Evolutionary conservation across 345 rosid genomes (phyloP), one percentile per base, ranked within the genome.

Genomic region (Capsella bursapastoris): DNA sequence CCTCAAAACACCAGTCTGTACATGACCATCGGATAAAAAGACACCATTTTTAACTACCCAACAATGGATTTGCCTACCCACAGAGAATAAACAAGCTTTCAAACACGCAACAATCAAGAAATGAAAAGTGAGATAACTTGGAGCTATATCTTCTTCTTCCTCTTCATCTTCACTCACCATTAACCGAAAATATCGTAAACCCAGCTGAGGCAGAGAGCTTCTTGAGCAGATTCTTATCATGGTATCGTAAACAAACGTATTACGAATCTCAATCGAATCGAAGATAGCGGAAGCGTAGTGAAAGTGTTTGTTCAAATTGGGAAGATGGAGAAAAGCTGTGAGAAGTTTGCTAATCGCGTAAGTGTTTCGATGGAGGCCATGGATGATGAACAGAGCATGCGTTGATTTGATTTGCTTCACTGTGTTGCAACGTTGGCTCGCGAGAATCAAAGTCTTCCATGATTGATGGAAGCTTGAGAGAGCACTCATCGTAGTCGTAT

Each of bases 11-110:
- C 78, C 80, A 3, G 86, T 86, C 69, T 84, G 87, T 12, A 82
- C 83, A 75, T 86, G 84, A 57, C 82, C 80, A 58, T 86, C 90
- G n/a, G 75, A 78, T 4, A n/a, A 40, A 31, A 74, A 32, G 27
- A 77, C 78, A 18, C 83, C 88, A 62, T 82, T 86, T 71, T 86
- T 86, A 1, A 71, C 10, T 15, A 83, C 87, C 88, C 82, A 83
- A 28, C 60, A 70, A 41, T 83, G 90, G 0, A 86, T 78, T 64
- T 84, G 80, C 77, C 68, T 79, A 49, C 88, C 78, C 18, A 60
- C 15, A 72, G 16, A 29, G 38, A 77, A 31, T 43, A 65, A 73
- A 57, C 47, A 43, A 31, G 76, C 78, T 18, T 83, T 83, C 34
- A 73, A 72, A 52, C 84, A 82, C 11, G 87, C 59, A 25, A 84